Evolutionary conservation across 1,284 basidiomycete genomes (phyloP), one percentile per base, ranked within the genome.

Genomic region (Trichosporon faecale): DNA sequence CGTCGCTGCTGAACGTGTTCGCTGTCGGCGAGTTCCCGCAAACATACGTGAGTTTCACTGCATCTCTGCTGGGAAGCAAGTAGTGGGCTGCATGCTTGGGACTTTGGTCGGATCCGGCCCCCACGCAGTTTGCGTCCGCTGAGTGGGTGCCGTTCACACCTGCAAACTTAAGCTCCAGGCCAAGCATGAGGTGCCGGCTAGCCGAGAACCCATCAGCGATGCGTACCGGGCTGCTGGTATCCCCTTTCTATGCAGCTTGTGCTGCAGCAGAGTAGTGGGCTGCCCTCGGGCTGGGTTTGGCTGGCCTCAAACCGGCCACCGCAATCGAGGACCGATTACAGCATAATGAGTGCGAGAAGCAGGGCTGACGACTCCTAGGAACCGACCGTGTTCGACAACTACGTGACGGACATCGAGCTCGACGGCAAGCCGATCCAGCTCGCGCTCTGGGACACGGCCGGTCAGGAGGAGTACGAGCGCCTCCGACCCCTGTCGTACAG

Each of bases 391-490:
- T 97, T 97, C 79, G 95, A 97, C 85, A 99, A 98, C 83, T 99
- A 98, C 84, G 95, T 98, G 72, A 95, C 96, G 63, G 96, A 98
- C 85, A 97, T 99, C 79, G 88, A 94, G 77, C 86, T 98, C 68
- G 96, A 99, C 83, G 95, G 95, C 75, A 98, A 98, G 84, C 93
- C 95, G 55, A 92, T 98, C 37, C 52, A 65, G 73, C 65, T 72
- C 25, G 69, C 71, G 25, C 71, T 71, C 16, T 74, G 73, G 73
- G 73, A 98, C 85, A 98, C 96, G 0, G 96, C 95, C 5, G 95
- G 96, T 21, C 95, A 98, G 84, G 95, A 98, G 85, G 95, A 98
- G 85, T 98, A 98, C 84, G 95, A 98, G 83, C 88, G 95, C 73
- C 86, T 98, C 74, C 90, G 95, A 74, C 95, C 95, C 35, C 89